phyloP scores from a whole-genome alignment of 805 yeast genomes.

The Candida saitoana region DNA sequence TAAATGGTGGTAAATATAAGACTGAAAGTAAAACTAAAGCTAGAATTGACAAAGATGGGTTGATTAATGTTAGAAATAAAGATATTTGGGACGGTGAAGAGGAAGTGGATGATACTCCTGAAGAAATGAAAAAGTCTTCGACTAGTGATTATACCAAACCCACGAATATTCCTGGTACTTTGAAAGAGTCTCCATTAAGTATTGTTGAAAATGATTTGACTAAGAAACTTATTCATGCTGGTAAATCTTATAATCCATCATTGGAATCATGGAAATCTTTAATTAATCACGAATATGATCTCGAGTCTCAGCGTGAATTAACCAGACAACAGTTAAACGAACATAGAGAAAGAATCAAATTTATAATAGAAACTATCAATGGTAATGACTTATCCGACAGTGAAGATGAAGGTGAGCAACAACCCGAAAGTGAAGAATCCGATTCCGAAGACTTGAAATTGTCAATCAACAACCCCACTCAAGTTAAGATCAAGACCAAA shows the following conservation, averaged over 20 bases:
- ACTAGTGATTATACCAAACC: conserved; percentile 14
- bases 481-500: conserved; percentile 67
- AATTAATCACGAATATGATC: conserved; percentile 59
- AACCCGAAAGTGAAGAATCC: conserved; percentile 29
- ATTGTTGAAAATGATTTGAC: conserved; percentile 45
- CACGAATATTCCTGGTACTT: conserved; percentile 47
- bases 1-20: conserved; percentile 53
- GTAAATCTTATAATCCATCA: conserved; percentile 91
- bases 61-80: conserved; percentile 39
- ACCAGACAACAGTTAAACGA: conserved; percentile 58
- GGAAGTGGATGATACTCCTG: conserved; percentile 15
- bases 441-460: conserved; percentile 39
- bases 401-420: conserved; percentile 33
- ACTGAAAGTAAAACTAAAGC: conserved; percentile 8
- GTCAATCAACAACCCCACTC: conserved; percentile 70
- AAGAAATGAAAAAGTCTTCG: conserved; percentile 14
- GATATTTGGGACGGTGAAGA: conserved; percentile 69
- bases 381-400: conserved; percentile 50
- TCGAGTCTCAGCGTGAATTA: conserved; percentile 65
- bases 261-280: conserved; percentile 75
- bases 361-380: conserved; percentile 58
- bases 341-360: conserved; percentile 59
- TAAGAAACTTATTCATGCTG: conserved; percentile 62
- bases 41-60: conserved; percentile 61
- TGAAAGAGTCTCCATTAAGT: conserved; percentile 47